Conservation (phyloP, 2,329 filamentous ascomycete genomes). For the Trichoderma cornu-damae region DNA sequence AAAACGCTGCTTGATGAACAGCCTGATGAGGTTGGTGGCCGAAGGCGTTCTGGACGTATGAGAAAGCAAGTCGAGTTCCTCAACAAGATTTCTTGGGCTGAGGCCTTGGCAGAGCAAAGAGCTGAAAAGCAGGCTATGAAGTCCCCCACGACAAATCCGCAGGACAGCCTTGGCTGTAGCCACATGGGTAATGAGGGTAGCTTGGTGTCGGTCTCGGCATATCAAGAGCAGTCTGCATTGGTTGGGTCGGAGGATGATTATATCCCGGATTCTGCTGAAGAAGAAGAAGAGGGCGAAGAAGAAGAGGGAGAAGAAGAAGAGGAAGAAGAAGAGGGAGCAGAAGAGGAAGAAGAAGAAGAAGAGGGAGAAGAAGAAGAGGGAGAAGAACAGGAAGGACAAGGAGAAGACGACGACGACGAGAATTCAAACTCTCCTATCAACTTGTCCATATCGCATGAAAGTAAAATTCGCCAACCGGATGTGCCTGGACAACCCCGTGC, state of each 20-base stretch:
- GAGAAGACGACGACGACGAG: not conserved
- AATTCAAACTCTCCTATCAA: not conserved
- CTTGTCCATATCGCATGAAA: slow-evolving; percentile 3
- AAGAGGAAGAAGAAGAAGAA: not conserved
- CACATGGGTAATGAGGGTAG: slow-evolving; percentile 8
- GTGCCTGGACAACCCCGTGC: not conserved
- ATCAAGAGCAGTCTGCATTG: not conserved
- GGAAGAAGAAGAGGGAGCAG: not conserved
- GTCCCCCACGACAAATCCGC: slow-evolving; percentile 16
- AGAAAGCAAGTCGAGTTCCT: slow-evolving; percentile 30
- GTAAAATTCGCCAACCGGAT: slow-evolving; percentile 13
- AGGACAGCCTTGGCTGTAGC: slow-evolving; percentile 16
- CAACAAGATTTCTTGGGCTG: slow-evolving; percentile 30
- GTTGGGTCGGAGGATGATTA: slow-evolving; percentile 5
- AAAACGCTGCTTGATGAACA: slow-evolving; percentile 8
- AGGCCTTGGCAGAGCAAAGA: slow-evolving; percentile 22
- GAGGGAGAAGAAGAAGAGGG: not conserved
- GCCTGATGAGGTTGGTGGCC: slow-evolving; percentile 10
- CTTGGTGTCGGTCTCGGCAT: not conserved
- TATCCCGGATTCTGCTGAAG: slow-evolving; percentile 9
- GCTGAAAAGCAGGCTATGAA: slow-evolving; percentile 20
- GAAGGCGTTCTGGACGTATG: slow-evolving; percentile 27
- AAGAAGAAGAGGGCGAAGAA: not conserved
- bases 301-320: not conserved
- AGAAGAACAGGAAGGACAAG: not conserved